Evolutionary conservation across 768 basidiomycete species (phyloP), one percentile per base, ranked within the genome.

Genomic region (Boletus reticulatus): DNA sequence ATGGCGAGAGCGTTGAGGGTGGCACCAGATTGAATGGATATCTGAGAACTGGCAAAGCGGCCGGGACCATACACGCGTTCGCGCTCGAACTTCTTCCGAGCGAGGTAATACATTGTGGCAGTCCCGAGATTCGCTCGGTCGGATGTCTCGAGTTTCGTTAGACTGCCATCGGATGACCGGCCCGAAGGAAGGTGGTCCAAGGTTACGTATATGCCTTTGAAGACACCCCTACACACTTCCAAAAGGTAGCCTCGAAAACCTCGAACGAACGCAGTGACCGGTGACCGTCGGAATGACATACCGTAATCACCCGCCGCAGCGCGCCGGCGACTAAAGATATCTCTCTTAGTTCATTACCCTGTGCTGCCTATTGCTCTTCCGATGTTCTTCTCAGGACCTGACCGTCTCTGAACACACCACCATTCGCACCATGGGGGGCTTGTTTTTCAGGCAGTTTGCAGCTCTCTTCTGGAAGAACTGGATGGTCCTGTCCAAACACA

Each of bases 101-200:
- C 91, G 19, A 99, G 84, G 76, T 87, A 98, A 71, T 99, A 99
- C 75, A 99, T 98, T n/a, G n/a, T n/a, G n/a, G n/a, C n/a, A n/a
- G n/a, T n/a, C n/a, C n/a, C n/a, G n/a, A n/a, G n/a, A n/a, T n/a
- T n/a, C n/a, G n/a, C n/a, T n/a, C n/a, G n/a, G n/a, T n/a, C n/a
- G n/a, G n/a, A n/a, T n/a, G n/a, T n/a, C n/a, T n/a, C n/a, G n/a
- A n/a, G n/a, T n/a, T n/a, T n/a, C n/a, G n/a, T n/a, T n/a, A n/a
- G n/a, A n/a, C n/a, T 22, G 22, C 22, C 3, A 22, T 22, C 22
- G 22, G 22, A 22, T 22, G 22, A 22, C 22, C 22, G 22, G 22
- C 22, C 22, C 22, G 22, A 22, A 3, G 22, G 22, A 22, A 22
- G 22, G 3, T 22, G 22, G 22, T 22, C 22, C 22, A 22, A 22